Base-by-base conservation (phyloP, 495 filamentous ascomycete genomes). In the Podospora pseudoanserina region DNA sequence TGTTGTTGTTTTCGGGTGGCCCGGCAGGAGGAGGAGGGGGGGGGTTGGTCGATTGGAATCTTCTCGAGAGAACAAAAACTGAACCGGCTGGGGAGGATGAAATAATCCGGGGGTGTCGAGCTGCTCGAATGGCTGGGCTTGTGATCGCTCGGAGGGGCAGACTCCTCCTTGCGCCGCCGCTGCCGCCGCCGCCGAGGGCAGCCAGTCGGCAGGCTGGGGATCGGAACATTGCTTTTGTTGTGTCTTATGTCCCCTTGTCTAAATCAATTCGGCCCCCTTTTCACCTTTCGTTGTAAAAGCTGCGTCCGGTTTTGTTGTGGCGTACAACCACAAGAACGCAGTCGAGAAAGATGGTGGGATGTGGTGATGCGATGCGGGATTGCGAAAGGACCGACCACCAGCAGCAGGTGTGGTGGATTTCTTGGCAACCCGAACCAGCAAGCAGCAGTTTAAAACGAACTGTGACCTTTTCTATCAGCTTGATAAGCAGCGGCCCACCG, bases 171-270 rank as follows among this genome's bases (percentile, higher is more conserved):
- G 39, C 39, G 39, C 23, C 23, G 23, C 23, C 23, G 23, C 23
- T 23, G 23, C 23, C 23, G 23, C 23, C 23, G 23, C 23, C 23
- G 23, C 74, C 72, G 68, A 70, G 68, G 49, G 65, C 72, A 66
- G 71, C 75, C 65, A 77, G 71, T 67, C 74, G 75, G 67, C 69
- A 70, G 34, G 73, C 67, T 20, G 75, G 72, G 20, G 73, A 67
- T 49, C 76, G 74, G 59, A 78, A 73, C 70, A 77, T 73, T 58
- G 67, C 23, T 67, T 32, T 32, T 32, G 4, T 32, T 32, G 30
- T 0, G 4, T 32, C 68, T 55, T 49, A 49, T 11, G 13, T 49
- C 39, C 2, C 39, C 15, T 49, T 16, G 7, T 16, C 13, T 49
- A 49, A 13, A 49, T 49, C 39, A 49, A 49, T 18, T 32, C 7